Evolutionary conservation across 1,284 basidiomycete species (phyloP), one percentile per base, ranked within the genome.

Genomic region (Neolentinus lepideus): DNA sequence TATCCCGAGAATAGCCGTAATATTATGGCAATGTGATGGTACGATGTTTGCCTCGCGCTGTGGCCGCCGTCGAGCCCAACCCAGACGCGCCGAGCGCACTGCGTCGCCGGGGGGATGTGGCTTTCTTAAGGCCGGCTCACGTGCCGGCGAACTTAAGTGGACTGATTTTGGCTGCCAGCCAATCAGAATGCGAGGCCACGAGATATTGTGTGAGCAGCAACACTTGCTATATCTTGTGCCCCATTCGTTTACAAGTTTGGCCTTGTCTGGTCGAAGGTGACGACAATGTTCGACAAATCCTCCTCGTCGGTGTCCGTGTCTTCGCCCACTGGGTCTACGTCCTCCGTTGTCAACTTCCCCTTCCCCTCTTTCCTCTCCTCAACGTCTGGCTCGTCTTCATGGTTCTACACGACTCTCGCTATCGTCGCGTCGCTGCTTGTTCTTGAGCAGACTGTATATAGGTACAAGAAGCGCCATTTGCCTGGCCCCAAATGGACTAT

Each of bases 401-500:
- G 87, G 84, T 64, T 86, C 35, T 85, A 78, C 69, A 90, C 89
- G 1, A 80, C 84, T 25, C 62, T 75, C 43, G 81, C 81, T 35
- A 71, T 92, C 63, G 60, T 91, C 58, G 66, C 78, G 47, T 72
- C 83, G 4, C 78, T 94, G 36, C 82, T 94, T 53, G 72, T 79
- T 47, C 76, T 92, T 54, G 91, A 94, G 66, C 93, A 98, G 74
- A 76, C 81, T 26, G 82, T 94, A 21, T 98, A 94, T 71, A 78
- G 93, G 43, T 80, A 80, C 67, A 95, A 95, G 75, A 96, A 97
- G 68, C 80, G 79, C 21, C 83, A 90, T 64, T 79, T 98, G 6
- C 94, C 94, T 0, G 94, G 94, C 14, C 82, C 80, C 57, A 79
- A 72, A 67, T 98, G 92, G 92, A 96, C 93, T 19, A 96, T 98